Base-by-base conservation (phyloP, 176 grass and related monocot genomes). In the Eleusine indica region DNA sequence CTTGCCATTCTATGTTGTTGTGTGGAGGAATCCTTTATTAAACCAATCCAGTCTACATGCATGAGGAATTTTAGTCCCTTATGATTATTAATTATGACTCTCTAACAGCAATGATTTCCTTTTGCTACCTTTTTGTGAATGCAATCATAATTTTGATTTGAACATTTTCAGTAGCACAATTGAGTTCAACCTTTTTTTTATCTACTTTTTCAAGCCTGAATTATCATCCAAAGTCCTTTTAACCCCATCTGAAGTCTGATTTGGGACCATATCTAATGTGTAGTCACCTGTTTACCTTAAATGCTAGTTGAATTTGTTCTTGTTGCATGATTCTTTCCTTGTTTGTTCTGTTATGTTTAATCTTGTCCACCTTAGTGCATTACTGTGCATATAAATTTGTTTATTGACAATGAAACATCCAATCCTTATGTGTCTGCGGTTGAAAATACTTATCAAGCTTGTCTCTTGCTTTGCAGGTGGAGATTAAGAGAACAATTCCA, bases 401-500 rank as follows among this genome's bases (percentile, higher is more conserved):
- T 39, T 43, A 8, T 71, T 63, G 62, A 63, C 47, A 76, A 65
- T 41, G 53, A 28, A 76, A 71, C 6, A 38, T 60, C 40, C 21
- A 56, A 35, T 46, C 60, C 75, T 32, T 43, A 58, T 30, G 61
- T 52, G 46, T 49, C 85, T 7, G 19, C 41, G 35, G 65, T 15
- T 82, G 46, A 64, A 14, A n/a, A 71, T 68, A 57, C 65, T 63
- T 28, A 76, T 6, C 71, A 49, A 56, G 22, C 18, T 84, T 76
- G 13, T 6, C 42, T 71, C 18, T 42, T 79, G 68, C 56, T 68
- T 94, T 94, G 22, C 78, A 98, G 96, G 96, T 98, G 82, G 96
- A 98, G 78, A 98, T 98, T 63, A 98, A 98, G 81, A 89, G 96
- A 86, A 98, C 89, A 29, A 95, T 98, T 69, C 93, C 96, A 76